Evolutionary conservation across 2,329 filamentous ascomycete species (phyloP).

Genomic region (Zasmidium cellare): DNA sequence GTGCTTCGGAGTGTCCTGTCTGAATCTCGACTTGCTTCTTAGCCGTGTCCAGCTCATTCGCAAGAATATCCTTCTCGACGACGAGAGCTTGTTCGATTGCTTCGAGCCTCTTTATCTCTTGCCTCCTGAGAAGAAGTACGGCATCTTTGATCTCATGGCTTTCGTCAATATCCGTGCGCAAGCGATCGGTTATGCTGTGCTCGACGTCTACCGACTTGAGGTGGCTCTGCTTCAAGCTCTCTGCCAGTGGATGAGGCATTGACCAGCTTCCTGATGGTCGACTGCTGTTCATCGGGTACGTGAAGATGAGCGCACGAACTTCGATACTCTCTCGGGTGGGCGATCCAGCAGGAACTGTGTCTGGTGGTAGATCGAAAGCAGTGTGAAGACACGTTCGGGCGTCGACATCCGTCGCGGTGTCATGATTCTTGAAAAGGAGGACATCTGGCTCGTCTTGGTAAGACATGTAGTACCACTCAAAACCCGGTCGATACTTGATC

Average conservation of each 20-base stretch:
- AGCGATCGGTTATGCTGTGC: slow-evolving; percentile 22
- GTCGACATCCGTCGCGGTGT: slow-evolving; percentile 17
- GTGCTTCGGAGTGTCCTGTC: slow-evolving; percentile 8
- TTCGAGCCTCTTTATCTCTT: slow-evolving; percentile 23
- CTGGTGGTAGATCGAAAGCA: slow-evolving; percentile 27
- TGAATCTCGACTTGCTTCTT: slow-evolving; percentile 15
- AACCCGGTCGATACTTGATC: slow-evolving; percentile 28
- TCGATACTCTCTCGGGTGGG: slow-evolving; percentile 31
- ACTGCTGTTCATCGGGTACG: slow-evolving; percentile 18
- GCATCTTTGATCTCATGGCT: slow-evolving; percentile 26
- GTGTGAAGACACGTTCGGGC: slow-evolving; percentile 26
- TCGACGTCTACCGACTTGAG: slow-evolving; percentile 23
- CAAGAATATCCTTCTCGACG: slow-evolving; percentile 16
- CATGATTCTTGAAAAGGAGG: slow-evolving; percentile 17
- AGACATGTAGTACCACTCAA: slow-evolving; percentile 31
- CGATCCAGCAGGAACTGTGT: slow-evolving; percentile 14
- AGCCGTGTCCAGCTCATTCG: neutral
- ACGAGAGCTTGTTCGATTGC: slow-evolving; percentile 7
- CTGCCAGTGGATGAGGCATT: slow-evolving; percentile 21
- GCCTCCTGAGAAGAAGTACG: slow-evolving; percentile 19
- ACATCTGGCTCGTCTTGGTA: slow-evolving; percentile 26
- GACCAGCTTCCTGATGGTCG: slow-evolving; percentile 11
- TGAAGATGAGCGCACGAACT: slow-evolving; percentile 30
- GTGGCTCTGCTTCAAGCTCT: slow-evolving; percentile 16
- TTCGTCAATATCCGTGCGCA: slow-evolving; percentile 28